A percentile compares a stretch with the other conserved stretches of the same genome.
These are phyloP conservation scores for Seiridium unicorne DNA, from an alignment of 2,329 filamentous ascomycete genomes.

Conservation along the genomic window DNA sequence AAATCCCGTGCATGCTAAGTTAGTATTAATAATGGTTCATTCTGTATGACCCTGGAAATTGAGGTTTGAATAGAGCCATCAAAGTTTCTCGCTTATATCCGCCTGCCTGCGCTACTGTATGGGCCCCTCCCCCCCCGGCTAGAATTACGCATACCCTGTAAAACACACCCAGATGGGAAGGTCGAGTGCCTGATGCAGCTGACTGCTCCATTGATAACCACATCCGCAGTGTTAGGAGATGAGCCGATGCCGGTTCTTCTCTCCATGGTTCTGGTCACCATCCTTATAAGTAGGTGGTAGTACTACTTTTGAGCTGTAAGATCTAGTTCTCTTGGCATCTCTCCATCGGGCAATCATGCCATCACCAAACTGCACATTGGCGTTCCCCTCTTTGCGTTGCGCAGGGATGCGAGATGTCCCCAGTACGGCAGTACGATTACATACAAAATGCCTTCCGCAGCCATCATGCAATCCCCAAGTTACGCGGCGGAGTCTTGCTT, in stretches of 20 bases:
- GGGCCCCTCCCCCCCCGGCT: not conserved
- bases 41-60: not conserved
- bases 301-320: not conserved
- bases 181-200: not conserved
- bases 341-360: not conserved
- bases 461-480: not conserved
- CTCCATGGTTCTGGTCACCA: no score
- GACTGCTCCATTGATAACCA: not conserved
- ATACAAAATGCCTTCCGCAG: not conserved
- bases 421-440: no score
- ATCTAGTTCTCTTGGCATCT: constrained; percentile 3
- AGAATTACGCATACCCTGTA: no score
- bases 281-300: constrained; percentile 3
- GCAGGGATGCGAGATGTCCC: no score
- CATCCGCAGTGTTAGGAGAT: not conserved
- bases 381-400: no score
- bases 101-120: not conserved
- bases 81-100: not conserved
- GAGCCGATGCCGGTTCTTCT: not conserved
- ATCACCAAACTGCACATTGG: not conserved
- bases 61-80: not conserved
- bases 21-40: no score
- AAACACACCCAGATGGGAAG: not conserved
- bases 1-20: not conserved
- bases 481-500: no score